These are phyloP conservation scores for Posidonia australis DNA, from an alignment of 106 monocot genomes.

Conservation along the genomic window DNA sequence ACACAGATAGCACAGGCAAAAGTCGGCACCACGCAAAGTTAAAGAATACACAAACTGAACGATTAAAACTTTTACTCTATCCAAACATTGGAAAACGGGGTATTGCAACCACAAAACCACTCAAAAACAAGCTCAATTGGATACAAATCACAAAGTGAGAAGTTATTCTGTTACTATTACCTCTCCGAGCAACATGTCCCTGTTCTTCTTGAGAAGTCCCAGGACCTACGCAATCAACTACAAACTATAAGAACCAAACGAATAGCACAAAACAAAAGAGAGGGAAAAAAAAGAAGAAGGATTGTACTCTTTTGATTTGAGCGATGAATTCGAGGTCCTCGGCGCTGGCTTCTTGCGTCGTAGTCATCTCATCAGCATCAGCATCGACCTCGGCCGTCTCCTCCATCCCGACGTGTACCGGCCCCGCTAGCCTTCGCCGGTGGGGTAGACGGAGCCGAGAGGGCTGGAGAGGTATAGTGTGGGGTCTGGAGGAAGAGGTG, in stretches of 20 bases:
- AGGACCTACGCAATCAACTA: constrained; percentile 33
- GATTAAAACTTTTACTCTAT: no score
- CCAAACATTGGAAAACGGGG: not conserved
- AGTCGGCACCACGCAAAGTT: no score
- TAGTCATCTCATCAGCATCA: no score
- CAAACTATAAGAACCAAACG: not conserved
- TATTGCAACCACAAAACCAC: not conserved
- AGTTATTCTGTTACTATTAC: constrained; percentile 11
- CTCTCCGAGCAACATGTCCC: constrained; percentile 86
- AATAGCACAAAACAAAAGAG: not conserved
- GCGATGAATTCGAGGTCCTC: not conserved
- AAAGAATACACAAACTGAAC: no score
- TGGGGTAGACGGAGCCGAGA: not conserved
- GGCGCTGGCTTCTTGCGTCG: not conserved
- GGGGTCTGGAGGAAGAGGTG: not conserved
- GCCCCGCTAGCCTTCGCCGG: not conserved
- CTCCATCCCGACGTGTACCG: not conserved
- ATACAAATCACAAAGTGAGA: not conserved
- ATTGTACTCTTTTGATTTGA: constrained; percentile 1
- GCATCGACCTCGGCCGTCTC: not conserved
- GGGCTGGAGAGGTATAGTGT: not conserved
- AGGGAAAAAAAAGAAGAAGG: not conserved
- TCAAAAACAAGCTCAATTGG: not conserved
- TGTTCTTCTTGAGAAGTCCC: constrained; percentile 76
- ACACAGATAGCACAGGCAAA: no score